phyloP scores from a whole-genome alignment of 2,329 filamentous ascomycete species.

The Scedosporium minutisporum region DNA sequence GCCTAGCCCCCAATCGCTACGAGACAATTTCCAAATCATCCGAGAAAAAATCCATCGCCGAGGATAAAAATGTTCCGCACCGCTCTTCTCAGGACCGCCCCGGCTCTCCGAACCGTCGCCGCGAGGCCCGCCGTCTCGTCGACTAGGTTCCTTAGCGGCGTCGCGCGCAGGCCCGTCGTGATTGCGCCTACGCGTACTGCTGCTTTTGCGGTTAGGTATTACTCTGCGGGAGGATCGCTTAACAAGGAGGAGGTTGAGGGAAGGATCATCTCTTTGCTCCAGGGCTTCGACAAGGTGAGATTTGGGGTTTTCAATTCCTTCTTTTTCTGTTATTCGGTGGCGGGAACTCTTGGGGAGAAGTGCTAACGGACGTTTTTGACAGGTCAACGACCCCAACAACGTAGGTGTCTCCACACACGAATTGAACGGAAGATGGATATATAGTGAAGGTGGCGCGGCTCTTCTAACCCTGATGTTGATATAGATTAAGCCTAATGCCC shows the following conservation, averaged over 20 bases:
- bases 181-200: slow-evolving; percentile 34
- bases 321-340: slow-evolving; percentile 6
- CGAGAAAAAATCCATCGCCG: not conserved
- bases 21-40: slow-evolving; percentile 1
- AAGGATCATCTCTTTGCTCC: slow-evolving; percentile 82
- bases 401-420: slow-evolving; percentile 31
- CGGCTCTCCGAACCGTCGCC: slow-evolving; percentile 53
- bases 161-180: slow-evolving; percentile 35
- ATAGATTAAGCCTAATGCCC: slow-evolving; percentile 72
- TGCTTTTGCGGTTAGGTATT: slow-evolving; percentile 65
- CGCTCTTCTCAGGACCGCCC: slow-evolving; percentile 69
- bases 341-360: slow-evolving; percentile 6
- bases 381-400: slow-evolving; percentile 60
- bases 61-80: slow-evolving; percentile 68
- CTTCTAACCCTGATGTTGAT: slow-evolving; percentile 11
- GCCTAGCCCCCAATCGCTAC: not conserved
- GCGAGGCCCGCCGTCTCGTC: slow-evolving; percentile 44
- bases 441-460: slow-evolving; percentile 8
- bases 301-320: not conserved
- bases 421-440: not conserved
- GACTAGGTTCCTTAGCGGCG: slow-evolving; percentile 53
- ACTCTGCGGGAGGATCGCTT: slow-evolving; percentile 73
- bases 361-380: slow-evolving; percentile 13
- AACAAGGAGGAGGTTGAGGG: slow-evolving; percentile 79
- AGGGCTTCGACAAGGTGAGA: slow-evolving; percentile 84